Evolutionary conservation across 331 rosid genomes (phyloP).

Genomic region (Prunus yedoensis): DNA sequence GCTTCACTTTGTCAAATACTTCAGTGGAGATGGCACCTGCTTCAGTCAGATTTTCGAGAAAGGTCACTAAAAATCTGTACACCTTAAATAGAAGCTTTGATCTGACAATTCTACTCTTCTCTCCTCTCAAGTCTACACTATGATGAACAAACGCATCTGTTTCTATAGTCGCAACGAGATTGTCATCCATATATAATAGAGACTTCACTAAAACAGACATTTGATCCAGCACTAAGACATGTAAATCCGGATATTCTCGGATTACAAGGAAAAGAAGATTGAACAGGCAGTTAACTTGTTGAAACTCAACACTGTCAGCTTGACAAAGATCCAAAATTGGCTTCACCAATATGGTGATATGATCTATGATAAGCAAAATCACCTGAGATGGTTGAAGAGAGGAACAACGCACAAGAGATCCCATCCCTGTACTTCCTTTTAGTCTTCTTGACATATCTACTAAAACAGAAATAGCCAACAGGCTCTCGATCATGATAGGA

Average conservation of each 20-base stretch:
- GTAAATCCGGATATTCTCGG: slow-evolving; percentile 22
- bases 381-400: too few relatives aligned
- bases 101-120: slow-evolving; percentile 12
- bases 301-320: too few relatives aligned
- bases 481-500: slow-evolving; percentile 26
- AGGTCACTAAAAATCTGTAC: slow-evolving; percentile 40
- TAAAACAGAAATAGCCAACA: slow-evolving; percentile 40
- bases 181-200: slow-evolving; percentile 25
- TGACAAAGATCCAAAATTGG: too few relatives aligned
- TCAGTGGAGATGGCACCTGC: slow-evolving; percentile 19
- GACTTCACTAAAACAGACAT: slow-evolving; percentile 24
- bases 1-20: slow-evolving; percentile 44
- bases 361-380: too few relatives aligned
- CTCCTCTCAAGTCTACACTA: slow-evolving; percentile 10
- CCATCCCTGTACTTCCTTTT: slow-evolving; percentile 21
- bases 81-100: slow-evolving; percentile 30
- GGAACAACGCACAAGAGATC: background rate
- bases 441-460: slow-evolving; percentile 39
- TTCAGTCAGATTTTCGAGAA: slow-evolving; percentile 37
- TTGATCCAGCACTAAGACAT: slow-evolving; percentile 38
- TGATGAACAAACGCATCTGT: slow-evolving; percentile 5
- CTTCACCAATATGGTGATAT: too few relatives aligned
- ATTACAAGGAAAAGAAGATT: too few relatives aligned
- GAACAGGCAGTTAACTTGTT: too few relatives aligned
- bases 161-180: slow-evolving; percentile 10